phyloP scores from a whole-genome alignment of 2,329 filamentous ascomycete genomes.

The Mariannaea sp. region DNA sequence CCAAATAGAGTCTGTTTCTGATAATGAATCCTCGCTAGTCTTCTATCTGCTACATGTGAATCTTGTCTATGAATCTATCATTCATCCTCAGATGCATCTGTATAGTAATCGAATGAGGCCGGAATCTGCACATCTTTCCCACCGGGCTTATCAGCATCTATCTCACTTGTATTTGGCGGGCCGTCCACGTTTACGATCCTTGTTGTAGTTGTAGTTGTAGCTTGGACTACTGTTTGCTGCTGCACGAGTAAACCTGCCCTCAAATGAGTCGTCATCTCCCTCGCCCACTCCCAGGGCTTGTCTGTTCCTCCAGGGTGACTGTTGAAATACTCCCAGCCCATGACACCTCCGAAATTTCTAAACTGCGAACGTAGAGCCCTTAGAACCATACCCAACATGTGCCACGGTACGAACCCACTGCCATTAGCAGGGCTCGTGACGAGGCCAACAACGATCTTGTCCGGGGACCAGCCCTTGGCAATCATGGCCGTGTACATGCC shows the following conservation, averaged over 20 bases:
- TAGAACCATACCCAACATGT: slow-evolving; percentile 53
- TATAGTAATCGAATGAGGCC: slow-evolving; percentile 43
- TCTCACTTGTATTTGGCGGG: not conserved
- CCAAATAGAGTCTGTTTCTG: too few species aligned
- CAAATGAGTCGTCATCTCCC: slow-evolving; percentile 60
- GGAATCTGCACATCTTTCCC: slow-evolving; percentile 40
- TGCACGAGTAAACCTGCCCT: slow-evolving; percentile 37
- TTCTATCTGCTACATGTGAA: not conserved
- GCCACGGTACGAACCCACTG: slow-evolving; percentile 53
- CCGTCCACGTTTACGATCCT: slow-evolving; percentile 3
- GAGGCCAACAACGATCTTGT: slow-evolving; percentile 78
- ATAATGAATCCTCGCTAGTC: not conserved
- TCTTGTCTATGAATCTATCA: slow-evolving; percentile 15
- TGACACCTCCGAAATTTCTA: slow-evolving; percentile 79
- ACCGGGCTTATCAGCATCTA: slow-evolving; percentile 36
- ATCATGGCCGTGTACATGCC: slow-evolving; percentile 57
- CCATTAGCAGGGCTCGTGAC: slow-evolving; percentile 81
- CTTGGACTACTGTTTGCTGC: not conserved
- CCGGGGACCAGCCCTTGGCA: slow-evolving; percentile 70
- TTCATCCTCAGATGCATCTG: slow-evolving; percentile 36
- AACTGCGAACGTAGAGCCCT: slow-evolving; percentile 54
- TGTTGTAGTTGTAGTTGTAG: not conserved
- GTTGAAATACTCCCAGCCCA: slow-evolving; percentile 97
- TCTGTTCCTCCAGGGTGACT: slow-evolving; percentile 66
- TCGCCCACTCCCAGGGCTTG: slow-evolving; percentile 79